Percentiles rank a stretch among this genome's conserved stretches.
Evolutionary conservation across 2,329 filamentous ascomycete genomes (phyloP).

Genomic region (Penicillium italicum): DNA sequence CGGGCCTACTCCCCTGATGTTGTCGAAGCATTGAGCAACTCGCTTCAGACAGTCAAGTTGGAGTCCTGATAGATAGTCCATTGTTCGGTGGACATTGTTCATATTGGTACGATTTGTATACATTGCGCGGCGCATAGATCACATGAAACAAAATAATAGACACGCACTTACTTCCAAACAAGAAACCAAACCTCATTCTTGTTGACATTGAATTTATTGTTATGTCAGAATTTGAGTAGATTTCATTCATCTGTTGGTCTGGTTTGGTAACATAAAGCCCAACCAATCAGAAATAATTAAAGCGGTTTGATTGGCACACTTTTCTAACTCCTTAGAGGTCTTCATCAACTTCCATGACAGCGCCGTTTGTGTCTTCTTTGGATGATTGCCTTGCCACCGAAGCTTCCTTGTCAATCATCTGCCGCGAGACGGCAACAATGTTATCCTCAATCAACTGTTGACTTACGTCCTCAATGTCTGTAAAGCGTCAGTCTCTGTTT

Average conservation of each 20-base stretch:
- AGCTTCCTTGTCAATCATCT: slow-evolving; percentile 99
- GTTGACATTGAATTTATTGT: not conserved
- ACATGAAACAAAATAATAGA: not conserved
- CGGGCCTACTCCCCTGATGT: slow-evolving; percentile 5
- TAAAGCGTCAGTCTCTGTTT: slow-evolving; percentile 19
- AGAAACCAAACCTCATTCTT: not conserved
- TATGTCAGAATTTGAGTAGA: not conserved
- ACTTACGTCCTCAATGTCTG: slow-evolving; percentile 87
- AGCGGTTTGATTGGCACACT: slow-evolving; percentile 16
- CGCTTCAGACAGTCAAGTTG: slow-evolving; percentile 14
- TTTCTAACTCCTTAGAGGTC: slow-evolving; percentile 40
- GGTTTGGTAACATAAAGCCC: not conserved
- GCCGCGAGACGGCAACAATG: slow-evolving; percentile 94
- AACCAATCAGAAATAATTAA: slow-evolving; percentile 15
- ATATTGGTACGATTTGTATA: slow-evolving; percentile 9
- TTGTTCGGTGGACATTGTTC: not conserved
- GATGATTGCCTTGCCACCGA: slow-evolving; percentile 69
- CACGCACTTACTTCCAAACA: not conserved
- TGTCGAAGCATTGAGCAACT: slow-evolving; percentile 13
- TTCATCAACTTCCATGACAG: slow-evolving; percentile 67
- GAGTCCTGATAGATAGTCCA: slow-evolving; percentile 9
- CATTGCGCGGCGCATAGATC: slow-evolving; percentile 13
- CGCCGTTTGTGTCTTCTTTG: slow-evolving; percentile 46
- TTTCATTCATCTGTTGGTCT: slow-evolving; percentile 7
- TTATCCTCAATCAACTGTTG: slow-evolving; percentile 98